These are phyloP conservation scores for Ceratobasidium sp. DNA, from an alignment of 1,284 basidiomycete species.

Conservation along the genomic window DNA sequence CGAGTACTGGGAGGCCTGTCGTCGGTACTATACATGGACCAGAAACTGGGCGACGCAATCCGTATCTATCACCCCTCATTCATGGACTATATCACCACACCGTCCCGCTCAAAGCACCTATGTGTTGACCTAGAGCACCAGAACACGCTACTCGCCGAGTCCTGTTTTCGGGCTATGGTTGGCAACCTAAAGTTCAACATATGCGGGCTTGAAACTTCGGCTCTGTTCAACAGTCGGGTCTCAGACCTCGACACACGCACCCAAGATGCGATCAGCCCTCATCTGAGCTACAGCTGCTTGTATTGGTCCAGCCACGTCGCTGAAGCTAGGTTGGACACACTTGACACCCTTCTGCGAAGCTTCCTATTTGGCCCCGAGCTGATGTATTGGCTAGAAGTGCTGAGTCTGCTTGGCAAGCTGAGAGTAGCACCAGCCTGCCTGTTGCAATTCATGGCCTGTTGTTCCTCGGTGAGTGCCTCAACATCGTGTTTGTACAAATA, in stretches of 20 bases:
- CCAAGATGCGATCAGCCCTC: neutral
- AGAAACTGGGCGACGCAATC: neutral
- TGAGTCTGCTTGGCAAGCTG: conserved; percentile 4
- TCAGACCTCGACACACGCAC: neutral
- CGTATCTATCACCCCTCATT: conserved; percentile 36
- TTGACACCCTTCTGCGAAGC: neutral
- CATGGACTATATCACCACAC: conserved; percentile 21
- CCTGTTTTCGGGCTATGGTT: conserved; percentile 3
- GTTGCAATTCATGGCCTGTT: too few relatives aligned
- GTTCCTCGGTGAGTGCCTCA: too few relatives aligned
- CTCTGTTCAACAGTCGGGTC: conserved; percentile 6
- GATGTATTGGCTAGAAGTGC: conserved; percentile 30
- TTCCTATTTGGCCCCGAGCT: neutral
- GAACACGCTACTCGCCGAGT: neutral
- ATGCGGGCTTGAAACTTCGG: conserved; percentile 32
- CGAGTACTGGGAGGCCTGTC: neutral
- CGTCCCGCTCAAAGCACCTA: neutral
- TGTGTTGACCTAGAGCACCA: neutral
- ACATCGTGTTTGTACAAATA: too few relatives aligned
- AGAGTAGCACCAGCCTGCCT: neutral
- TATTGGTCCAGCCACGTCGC: conserved; percentile 17
- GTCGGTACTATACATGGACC: conserved; percentile 16
- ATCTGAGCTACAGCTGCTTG: conserved; percentile 14
- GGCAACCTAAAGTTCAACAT: conserved; percentile 19
- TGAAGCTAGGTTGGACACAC: too few relatives aligned